Evolutionary conservation across 805 yeast genomes (phyloP).

Genomic region (Yamadazyma endophytica): DNA sequence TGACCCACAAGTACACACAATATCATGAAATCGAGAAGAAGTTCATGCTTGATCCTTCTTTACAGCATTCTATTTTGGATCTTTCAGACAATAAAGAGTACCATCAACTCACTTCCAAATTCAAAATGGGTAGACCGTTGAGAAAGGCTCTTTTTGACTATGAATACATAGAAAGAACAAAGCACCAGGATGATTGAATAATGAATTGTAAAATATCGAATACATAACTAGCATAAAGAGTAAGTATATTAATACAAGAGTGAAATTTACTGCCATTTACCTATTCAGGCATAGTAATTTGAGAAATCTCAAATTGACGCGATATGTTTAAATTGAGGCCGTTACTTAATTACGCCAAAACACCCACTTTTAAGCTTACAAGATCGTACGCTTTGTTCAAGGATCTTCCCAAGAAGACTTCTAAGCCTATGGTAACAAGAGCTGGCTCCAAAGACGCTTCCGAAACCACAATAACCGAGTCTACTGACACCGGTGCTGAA

Average conservation of each 20-base stretch:
- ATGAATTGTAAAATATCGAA: no score
- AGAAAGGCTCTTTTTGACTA: constrained; percentile 22
- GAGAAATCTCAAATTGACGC: no score
- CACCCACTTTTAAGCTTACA: background rate
- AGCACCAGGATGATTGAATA: constrained; percentile 11
- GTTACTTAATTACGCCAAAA: no score
- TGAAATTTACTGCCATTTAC: no score
- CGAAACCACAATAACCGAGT: no score
- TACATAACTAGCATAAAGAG: no score
- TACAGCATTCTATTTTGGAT: constrained; percentile 13
- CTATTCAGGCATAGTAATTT: no score
- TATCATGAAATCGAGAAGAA: constrained; percentile 21
- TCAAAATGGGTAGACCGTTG: constrained; percentile 22
- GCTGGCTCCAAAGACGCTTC: no score
- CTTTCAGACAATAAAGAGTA: constrained; percentile 17
- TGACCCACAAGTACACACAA: constrained; percentile 20
- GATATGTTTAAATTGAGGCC: no score
- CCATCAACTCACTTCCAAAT: constrained; percentile 20
- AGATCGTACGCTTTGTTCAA: constrained; percentile 12
- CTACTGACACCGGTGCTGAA: no score
- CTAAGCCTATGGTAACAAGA: no score
- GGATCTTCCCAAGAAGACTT: constrained; percentile 8
- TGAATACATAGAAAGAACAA: constrained; percentile 19
- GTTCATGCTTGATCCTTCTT: constrained; percentile 17
- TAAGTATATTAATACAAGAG: no score